Conservation (phyloP, 75 land plant species). For the Pinus tabuliformis region DNA sequence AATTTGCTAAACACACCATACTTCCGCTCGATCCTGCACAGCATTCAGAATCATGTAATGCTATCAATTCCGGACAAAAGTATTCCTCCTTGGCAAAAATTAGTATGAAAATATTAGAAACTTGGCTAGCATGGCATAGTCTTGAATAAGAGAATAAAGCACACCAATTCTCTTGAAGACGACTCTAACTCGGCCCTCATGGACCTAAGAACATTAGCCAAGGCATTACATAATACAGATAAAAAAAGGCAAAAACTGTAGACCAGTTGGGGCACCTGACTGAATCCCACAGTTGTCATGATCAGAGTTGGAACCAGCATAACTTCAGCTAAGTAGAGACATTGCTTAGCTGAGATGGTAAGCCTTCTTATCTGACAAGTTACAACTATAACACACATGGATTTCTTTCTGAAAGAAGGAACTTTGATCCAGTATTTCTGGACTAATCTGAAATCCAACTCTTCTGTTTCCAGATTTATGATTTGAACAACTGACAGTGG, state of each 20-base stretch:
- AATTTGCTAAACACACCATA: slow-evolving; percentile 87
- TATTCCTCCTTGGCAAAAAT: neutral
- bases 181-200: neutral
- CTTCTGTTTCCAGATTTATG: too few relatives aligned
- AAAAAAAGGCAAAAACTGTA: neutral
- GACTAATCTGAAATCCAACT: too few relatives aligned
- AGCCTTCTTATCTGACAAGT: too few relatives aligned
- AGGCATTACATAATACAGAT: neutral
- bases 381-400: too few relatives aligned
- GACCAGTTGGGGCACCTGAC: neutral
- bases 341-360: too few relatives aligned
- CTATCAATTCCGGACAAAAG: neutral
- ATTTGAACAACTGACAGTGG: too few relatives aligned
- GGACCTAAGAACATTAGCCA: neutral
- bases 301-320: too few relatives aligned
- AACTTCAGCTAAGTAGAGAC: too few relatives aligned
- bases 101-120: neutral
- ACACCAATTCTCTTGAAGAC: neutral
- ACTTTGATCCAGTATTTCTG: too few relatives aligned
- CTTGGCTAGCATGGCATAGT: neutral
- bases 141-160: neutral
- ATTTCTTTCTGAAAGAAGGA: too few relatives aligned
- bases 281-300: too few relatives aligned
- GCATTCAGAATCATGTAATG: neutral
- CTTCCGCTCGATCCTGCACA: slow-evolving; percentile 77